Base-by-base conservation (phyloP, 2,329 filamentous ascomycete species). In the Alternaria arbusti region DNA sequence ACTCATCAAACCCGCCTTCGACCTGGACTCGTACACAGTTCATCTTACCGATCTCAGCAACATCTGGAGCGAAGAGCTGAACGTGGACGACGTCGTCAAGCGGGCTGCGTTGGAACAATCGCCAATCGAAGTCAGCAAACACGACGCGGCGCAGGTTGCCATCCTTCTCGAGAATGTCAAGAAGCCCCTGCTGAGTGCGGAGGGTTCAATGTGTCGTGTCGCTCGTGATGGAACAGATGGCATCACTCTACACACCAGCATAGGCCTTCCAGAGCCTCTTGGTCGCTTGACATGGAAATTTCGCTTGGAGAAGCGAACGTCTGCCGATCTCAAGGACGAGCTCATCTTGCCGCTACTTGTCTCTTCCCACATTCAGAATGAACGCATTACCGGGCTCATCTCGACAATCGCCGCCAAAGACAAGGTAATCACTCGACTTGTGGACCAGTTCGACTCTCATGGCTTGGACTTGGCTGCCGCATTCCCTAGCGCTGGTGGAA, bases 121-220 rank as follows among this genome's bases (percentile, higher is more conserved):
- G 15, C 89, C 87, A 64, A 93, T 95, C 64, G 91, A 95, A 74
- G 89, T 92, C 1, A 89, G 86, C 74, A 89, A 91, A 68, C 89
- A 76, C 15, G 76, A 90, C 63, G 82, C 84, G 0, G 86, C 88
- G 54, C 91, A 95, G 72, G 87, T 92, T 80, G 76, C 80, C 25
- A 88, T 89, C 54, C 88, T 95, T 55, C 81, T 94, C 13, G 83
- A 86, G 22, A 89, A 90, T 70, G 82, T 95, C 17, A 79, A 82
- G 52, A 73, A 86, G 83, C 81, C 82, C 67, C 61, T 87, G 5
- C 74, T 77, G 3, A 74, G 75, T 52, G 78, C 79, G 64, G 72
- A 81, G 11, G 80, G 70, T 54, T 78, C 80, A 3, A 74, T 68
- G 6, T 70, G 81, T 69, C 69, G 75, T 61, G 69, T 73, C n/a